Base-by-base conservation (phyloP, 441 rosid species). In the Corymbia citriodora region DNA sequence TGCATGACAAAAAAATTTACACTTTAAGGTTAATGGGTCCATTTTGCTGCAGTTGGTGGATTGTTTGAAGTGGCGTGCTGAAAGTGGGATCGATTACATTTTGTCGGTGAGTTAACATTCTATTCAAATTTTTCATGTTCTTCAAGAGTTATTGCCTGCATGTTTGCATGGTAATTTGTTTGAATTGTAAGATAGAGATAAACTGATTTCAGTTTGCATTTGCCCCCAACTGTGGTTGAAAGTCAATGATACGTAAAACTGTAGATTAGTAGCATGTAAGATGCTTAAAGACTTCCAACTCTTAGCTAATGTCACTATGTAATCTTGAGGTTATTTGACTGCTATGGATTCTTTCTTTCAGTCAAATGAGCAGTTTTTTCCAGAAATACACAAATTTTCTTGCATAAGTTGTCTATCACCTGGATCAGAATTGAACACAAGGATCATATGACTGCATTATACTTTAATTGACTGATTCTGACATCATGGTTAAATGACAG, bases 31-130 rank as follows among this genome's bases (percentile, higher is more conserved):
- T 87, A 23, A n/a, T 23, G 45, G 31, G 54, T 90, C 40, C 55
- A 21, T 31, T 68, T 65, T 90, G 79, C 92, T 94, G 92, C 95
- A 98, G 99, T 94, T 98, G 90, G 87, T 97, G 91, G 99, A 98
- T 74, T 94, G 96, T 94, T 93, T 98, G 93, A 94, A 93, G 81
- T 98, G 99, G 99, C 96, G 99, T 93, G 92, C 94, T 57, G 95
- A 97, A 92, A 98, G 95, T 92, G 97, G 95, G 90, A 98, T 98
- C n/a, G 98, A 98, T 92, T 91, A 90, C 70, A 96, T 98, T 87
- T 88, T 98, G 91, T 90, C 94, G 23, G 99, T 97, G 92, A 94
- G 97, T 94, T 91, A n/a, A 89, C 52, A 61, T 89, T 68, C 61
- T 54, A 33, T 79, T 88, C 52, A 27, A 83, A 19, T 81, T 79